Base-by-base conservation (phyloP, 805 yeast genomes). In the Ogataea kodamae region DNA sequence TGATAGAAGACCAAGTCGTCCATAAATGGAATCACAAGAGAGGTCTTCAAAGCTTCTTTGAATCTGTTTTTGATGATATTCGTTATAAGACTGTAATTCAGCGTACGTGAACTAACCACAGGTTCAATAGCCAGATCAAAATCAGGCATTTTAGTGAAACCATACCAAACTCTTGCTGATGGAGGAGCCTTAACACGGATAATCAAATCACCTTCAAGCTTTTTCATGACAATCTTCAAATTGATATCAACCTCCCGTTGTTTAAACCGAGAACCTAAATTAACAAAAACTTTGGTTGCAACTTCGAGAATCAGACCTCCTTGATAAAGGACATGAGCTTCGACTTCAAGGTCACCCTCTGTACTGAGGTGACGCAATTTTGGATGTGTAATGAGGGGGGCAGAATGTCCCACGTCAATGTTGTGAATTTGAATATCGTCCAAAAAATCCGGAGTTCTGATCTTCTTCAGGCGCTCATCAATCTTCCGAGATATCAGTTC, bases 81-180 rank as follows among this genome's bases (percentile, higher is more conserved):
- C 1, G 95, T 88, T 25, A 92, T 73, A 55, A 89, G 69, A 20
- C 76, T 75, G 51, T 84, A 86, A 3, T 86, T 76, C 46, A 92
- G 62, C 45, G 85, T 84, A 35, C 94, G 70, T 5, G 95, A 77
- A 45, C 95, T 83, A 8, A 90, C 86, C n/a, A 86, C 75, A 0
- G 98, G 98, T 56, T 88, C 97, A 30, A 89, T 79, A 21, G 72
- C 76, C 39, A 90, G 55, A 36, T 78, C 81, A 52, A 90, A 59
- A 6, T 69, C 65, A 0, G 98, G 98, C 71, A 81, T 85, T 8
- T 71, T 59, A 42, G 77, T 83, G 56, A 88, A 92, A 2, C 85
- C 75, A 53, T 87, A 92, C 98, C 98, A 92, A 1, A 92, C 50
- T 50, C 98, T 71, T 33, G 77, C 78, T 2, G 95, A 79, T 6